Base-by-base conservation (phyloP, 2,329 filamentous ascomycete genomes). In the Lasiodiplodia gonubiensis region DNA sequence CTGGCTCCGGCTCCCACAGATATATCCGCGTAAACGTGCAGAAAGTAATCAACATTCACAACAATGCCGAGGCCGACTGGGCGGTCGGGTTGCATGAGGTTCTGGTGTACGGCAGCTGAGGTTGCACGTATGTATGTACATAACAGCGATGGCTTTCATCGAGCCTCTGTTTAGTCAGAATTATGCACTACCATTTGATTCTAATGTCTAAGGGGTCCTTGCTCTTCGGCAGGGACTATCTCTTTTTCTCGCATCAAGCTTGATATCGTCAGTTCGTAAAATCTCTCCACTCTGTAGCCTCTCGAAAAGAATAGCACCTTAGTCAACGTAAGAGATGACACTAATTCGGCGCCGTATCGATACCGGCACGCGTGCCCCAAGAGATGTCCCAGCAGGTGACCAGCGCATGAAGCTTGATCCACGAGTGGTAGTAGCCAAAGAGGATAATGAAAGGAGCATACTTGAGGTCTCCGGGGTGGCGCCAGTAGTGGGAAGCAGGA, bases 361-460 rank as follows among this genome's bases (percentile, higher is more conserved):
- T 39, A 6, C 66, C 66, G 0, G 49, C 57, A n/a, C 66, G 57
- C 27, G 69, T 70, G 2, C 68, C 70, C 72, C 72, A 74, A 3
- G 60, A 68, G 18, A 67, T 70, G 55, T 72, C 64, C 59, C 65
- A 69, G 25, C 66, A 70, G 4, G 87, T 90, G 4, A 86, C 64
- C 25, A 86, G 61, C 0, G 86, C 86, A 71, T 82, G 86, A 0
- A 88, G 33, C 77, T 89, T 90, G 70, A 90, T 80, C 1, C 86
- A 72, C 30, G 83, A 83, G 73, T 90, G 88, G 46, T 80, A 74
- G 70, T 89, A 90, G 0, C 80, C 84, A 72, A 89, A 90, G 0
- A 80, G 11, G 16, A 89, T 72, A 53, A 85, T 84, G 0, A 73
- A 77, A 0, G 84, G 82, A 1, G 89, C 76, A 67, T 85, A 82